Evolutionary conservation across 371 early-diverging fungal genomes (phyloP), one percentile per base, ranked within the genome.

Genomic region (Mortierella sp.): DNA sequence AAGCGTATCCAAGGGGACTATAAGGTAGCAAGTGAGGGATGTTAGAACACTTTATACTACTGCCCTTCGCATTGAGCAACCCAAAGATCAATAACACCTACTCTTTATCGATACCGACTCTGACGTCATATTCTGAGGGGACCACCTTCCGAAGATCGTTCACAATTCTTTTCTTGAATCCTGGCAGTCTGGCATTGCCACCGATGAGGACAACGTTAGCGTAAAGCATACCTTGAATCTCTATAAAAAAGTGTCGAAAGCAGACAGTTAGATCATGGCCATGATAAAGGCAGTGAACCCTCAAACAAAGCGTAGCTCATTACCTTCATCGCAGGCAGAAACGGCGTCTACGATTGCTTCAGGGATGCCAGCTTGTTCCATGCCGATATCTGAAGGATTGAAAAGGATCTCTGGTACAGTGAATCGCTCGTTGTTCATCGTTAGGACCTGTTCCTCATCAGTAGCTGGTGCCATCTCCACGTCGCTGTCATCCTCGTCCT

Each of bases 391-490:
- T 0, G 92, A 88, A 0, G 96, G 96, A 74, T 93, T 85, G 78
- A 96, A 94, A 28, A 96, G 85, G 24, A 95, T 87, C 73, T 96
- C 96, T 0, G 96, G 95, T 12, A 96, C 89, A 64, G 93, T 93
- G 67, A 96, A 95, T 32, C 96, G 89, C 77, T 96, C 96, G 70
- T 94, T 94, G 68, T 93, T 91, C 92, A 96, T 91, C 5, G 86
- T 80, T 65, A 96, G 74, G 9, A 93, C 83, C 75, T 96, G 94
- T 45, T 88, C 86, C 1, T 86, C 85, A 18, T 74, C 69, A 26
- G 65, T 47, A 57, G n/a, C 70, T 67, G 71, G 60, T 22, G 70
- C 63, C 70, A 83, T 52, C 61, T 72, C 68, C 40, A 58, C 43
- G 26, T 68, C 67, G 39, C 78, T 73, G 24, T 68, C 51, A 72